Evolutionary conservation across 306 rosid species (phyloP), one percentile per base, ranked within the genome.

Genomic region (Carpinus viminea): DNA sequence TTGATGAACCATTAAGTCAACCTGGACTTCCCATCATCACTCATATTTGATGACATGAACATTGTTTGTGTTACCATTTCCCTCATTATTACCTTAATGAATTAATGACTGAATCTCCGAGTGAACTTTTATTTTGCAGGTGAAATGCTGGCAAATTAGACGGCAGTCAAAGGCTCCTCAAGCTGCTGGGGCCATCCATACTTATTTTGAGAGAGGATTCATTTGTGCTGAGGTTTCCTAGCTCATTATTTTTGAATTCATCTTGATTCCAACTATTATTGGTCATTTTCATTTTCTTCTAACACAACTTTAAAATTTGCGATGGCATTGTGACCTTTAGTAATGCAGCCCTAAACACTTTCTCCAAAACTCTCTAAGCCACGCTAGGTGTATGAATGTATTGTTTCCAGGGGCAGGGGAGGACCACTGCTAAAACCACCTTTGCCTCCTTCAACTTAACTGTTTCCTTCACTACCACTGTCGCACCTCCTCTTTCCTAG

Each of bases 131-230:
- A 80, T 78, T 51, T 85, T 79, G 74, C 89, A 96, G 99, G 99
- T 96, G 16, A 96, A 96, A 76, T 91, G 98, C 84, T 96, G 99
- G 99, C 99, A 96, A 85, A 93, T 96, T 82, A 91, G 98, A 83
- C 93, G 94, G 80, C 96, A 89, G 78, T 86, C 98, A 24, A 93
- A 93, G 83, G 98, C 98, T 83, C 98, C 98, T 70, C 98, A 96
- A 85, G 98, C 99, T 77, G 99, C 99, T 46, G 99, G 99, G 81
- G 12, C 98, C 80, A 93, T 96, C 85, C 99, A 96, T 86, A 77
- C 99, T 78, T 98, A 96, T 90, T 93, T 96, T 73, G 98, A 96
- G 80, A 96, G 72, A 79, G 98, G 99, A 66, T 96, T 96, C 84
- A 96, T 96, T 75, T 96, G 99, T 88, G 99, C 99, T 59, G 98